Percentiles rank a stretch among this genome's conserved stretches.
Conservation (phyloP, 208 protist species). For the Acanthamoeba rhysodes region DNA sequence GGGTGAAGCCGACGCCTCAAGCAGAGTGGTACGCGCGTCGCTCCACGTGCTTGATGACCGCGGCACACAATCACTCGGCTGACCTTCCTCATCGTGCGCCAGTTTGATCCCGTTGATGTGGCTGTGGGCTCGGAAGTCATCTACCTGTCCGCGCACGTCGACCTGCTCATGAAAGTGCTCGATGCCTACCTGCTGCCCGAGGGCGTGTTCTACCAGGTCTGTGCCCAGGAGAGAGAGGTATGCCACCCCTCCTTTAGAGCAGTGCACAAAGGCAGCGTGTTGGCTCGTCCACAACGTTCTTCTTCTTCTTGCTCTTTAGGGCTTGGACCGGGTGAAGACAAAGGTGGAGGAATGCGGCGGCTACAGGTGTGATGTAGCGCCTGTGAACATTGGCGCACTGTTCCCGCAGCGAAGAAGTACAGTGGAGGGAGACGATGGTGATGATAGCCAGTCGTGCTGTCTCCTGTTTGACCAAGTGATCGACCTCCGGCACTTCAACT, state of each 20-base stretch:
- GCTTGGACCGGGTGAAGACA: neutral
- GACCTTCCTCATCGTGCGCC: neutral
- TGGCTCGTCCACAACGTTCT: neutral
- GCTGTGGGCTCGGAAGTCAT: constrained; percentile 8
- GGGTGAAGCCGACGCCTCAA: neutral
- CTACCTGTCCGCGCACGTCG: constrained; percentile 23
- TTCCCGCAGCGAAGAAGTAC: neutral
- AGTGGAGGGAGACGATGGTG: no score
- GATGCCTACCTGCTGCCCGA: constrained; percentile 16
- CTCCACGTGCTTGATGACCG: neutral
- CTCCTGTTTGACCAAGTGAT: constrained; percentile 28
- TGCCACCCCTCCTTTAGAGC: neutral
- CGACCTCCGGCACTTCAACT: neutral
- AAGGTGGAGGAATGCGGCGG: neutral
- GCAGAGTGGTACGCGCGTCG: neutral
- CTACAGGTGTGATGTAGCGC: neutral
- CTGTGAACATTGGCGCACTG: neutral
- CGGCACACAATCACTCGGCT: neutral
- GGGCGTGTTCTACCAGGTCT: constrained; percentile 30
- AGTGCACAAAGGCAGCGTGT: neutral
- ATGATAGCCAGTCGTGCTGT: neutral
- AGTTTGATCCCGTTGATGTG: constrained; percentile 20
- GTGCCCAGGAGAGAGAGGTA: constrained; percentile 47
- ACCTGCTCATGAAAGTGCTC: constrained; percentile 34
- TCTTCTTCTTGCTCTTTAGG: neutral